Percentiles rank a stretch among this genome's conserved stretches.
These are phyloP conservation scores for Suillus discolor DNA, from an alignment of 768 basidiomycete species.

Conservation along the genomic window DNA sequence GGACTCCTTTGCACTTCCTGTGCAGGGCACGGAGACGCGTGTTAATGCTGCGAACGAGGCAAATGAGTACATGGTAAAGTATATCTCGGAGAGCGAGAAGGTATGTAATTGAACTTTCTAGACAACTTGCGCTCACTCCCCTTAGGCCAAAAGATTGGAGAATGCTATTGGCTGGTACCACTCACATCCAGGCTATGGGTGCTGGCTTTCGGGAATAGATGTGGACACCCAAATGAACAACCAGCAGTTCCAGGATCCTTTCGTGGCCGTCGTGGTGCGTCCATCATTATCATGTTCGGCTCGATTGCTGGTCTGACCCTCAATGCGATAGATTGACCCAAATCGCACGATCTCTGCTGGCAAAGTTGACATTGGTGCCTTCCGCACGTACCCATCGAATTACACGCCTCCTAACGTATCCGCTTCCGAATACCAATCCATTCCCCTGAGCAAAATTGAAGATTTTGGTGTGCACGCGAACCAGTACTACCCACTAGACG, in stretches of 20 bases:
- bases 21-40: slow-evolving; percentile 97
- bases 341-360: slow-evolving; percentile 98
- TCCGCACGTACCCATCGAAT: slow-evolving; percentile 95
- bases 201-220: slow-evolving; percentile 99
- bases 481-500: slow-evolving; percentile 92
- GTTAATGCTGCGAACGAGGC: slow-evolving; percentile 96
- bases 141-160: slow-evolving; percentile 80
- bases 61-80: slow-evolving; percentile 98
- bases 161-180: slow-evolving; percentile 98
- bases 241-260: slow-evolving; percentile 94
- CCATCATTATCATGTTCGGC: background rate
- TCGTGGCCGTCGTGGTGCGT: slow-evolving; percentile 93
- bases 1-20: slow-evolving; percentile 96
- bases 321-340: slow-evolving; percentile 77
- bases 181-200: slow-evolving; percentile 98
- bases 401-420: slow-evolving; percentile 79
- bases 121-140: background rate
- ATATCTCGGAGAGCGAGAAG: slow-evolving; percentile 78
- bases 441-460: slow-evolving; percentile 96
- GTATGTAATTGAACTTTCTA: slow-evolving; percentile 38
- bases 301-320: background rate
- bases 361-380: slow-evolving; percentile 98
- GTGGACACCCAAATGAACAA: slow-evolving; percentile 96
- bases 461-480: slow-evolving; percentile 99
- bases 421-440: slow-evolving; percentile 90